Base-by-base conservation (phyloP, 2,329 filamentous ascomycete genomes). In the Fusarium sororula region DNA sequence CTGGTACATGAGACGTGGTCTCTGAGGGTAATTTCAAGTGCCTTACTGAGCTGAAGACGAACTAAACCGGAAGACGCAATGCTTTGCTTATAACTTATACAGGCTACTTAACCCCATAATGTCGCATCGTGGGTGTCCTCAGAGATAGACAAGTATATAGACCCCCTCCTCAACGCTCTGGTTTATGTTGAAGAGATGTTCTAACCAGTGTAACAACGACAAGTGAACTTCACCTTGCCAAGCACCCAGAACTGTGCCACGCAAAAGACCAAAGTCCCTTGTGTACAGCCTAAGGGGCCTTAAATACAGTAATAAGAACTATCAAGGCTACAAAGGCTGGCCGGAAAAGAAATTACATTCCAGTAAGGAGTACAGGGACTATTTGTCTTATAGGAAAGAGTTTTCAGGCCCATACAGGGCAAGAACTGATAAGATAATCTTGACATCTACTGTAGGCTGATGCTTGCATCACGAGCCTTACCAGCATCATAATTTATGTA, bases 381-480 rank as follows among this genome's bases (percentile, higher is more conserved):
- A 11, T 22, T 15, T 2, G 0, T 6, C 0, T 22, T 5, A 22
- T 15, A 22, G 20, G 0, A 15, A 3, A 47, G 18, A 28, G 6
- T 3, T 42, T 7, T 28, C 26, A 22, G 26, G 15, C 4, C 8
- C 9, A 22, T 11, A 10, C 8, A 15, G 3, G 18, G 6, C 9
- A 22, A 47, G 3, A 8, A 5, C 9, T 15, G 3, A 9, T 22
- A 15, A 22, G 1, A 20, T 28, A 28, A 11, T 45, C 3, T 20
- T 28, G 13, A 1, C 3, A 1, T 1, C 9, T 22, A 22, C 18
- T 15, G 0, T 15, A 3, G 4, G 8, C 3, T 28, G 3, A 15
- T 7, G 9, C 9, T 15, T 28, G 4, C 13, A 15, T 28, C 4
- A 2, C 9, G 0, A 5, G 13, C 4, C 1, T 22, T 48, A 4